Evolutionary conservation across 2,329 filamentous ascomycete species (phyloP).

Genomic region (Phyllosticta citrichinensis): DNA sequence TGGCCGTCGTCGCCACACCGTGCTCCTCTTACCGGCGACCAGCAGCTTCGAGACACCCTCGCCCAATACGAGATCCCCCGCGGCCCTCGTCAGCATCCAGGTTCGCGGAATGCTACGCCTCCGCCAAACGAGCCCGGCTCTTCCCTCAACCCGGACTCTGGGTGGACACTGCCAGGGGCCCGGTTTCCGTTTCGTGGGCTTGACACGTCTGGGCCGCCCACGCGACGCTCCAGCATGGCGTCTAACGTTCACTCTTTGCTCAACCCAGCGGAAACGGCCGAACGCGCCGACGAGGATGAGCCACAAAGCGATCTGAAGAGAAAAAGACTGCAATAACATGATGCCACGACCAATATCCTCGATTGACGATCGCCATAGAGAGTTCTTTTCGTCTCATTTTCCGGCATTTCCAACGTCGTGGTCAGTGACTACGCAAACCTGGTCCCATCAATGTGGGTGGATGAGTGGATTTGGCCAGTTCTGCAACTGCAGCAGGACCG

Average conservation of each 20-base stretch:
- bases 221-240: constrained; percentile 59
- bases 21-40: constrained; percentile 41
- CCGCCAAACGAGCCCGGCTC: constrained; percentile 39
- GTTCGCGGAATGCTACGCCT: constrained; percentile 45
- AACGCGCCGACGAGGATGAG: constrained; percentile 55
- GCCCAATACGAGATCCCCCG: constrained; percentile 57
- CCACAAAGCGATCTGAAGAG: constrained; percentile 52
- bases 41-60: constrained; percentile 63
- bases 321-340: constrained; percentile 31
- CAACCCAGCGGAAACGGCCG: constrained; percentile 58
- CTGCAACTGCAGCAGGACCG: no score
- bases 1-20: constrained; percentile 59
- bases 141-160: constrained; percentile 41
- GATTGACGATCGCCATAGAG: not conserved
- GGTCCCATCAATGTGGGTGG: no score
- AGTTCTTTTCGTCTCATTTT: no score
- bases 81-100: constrained; percentile 37
- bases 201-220: constrained; percentile 50
- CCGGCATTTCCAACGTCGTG: no score
- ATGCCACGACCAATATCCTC: not conserved
- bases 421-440: no score
- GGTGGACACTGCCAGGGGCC: constrained; percentile 45
- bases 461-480: no score
- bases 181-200: constrained; percentile 39
- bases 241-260: constrained; percentile 58